Base-by-base conservation (phyloP, 805 yeast genomes). In the Hanseniaspora meyeri region DNA sequence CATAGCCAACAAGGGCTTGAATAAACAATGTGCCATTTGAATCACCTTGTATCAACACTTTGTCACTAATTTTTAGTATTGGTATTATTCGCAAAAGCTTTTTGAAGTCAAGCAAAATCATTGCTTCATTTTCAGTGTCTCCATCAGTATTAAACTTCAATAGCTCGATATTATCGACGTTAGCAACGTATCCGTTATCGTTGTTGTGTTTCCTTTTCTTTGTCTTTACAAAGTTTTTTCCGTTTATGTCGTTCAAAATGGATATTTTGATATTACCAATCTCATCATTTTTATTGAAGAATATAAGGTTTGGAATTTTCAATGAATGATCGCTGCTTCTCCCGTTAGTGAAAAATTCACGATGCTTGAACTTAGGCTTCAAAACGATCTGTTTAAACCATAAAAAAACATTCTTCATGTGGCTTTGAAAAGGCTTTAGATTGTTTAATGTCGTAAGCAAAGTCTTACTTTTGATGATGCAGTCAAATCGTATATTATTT, bases 231-330 rank as follows among this genome's bases (percentile, higher is more conserved):
- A 53, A 39, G 16, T 24, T 46, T 24, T 14, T 38, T 38, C 49
- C 42, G 19, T 45, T 53, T 11, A 53, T 19, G 17, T 53, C 57
- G 34, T 53, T 53, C 4, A 53, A 19, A 7, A 53, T 46, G 5
- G 57, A 53, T 31, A 53, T 46, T 20, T 53, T 53, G 6, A 53
- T 53, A 27, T 53, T 53, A 38, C 57, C 57, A 20, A 53, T 53
- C 27, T 53, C 57, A 46, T 53, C 57, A 11, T 53, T 53, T 31
- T 38, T 53, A 16, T 53, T 53, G 19, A 53, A 53, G 10, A 53
- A 27, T 17, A 53, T 32, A n/a, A 53, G 14, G 43, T 53, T 53
- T 14, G 57, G 57, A 10, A 53, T 32, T 34, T 53, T 53, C 17
- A 53, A 38, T 9, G 31, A 17, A 16, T 53, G 32, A 16, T 45